Conservation (phyloP, 179 eudicot genomes). For the Spinacia oleracea region DNA sequence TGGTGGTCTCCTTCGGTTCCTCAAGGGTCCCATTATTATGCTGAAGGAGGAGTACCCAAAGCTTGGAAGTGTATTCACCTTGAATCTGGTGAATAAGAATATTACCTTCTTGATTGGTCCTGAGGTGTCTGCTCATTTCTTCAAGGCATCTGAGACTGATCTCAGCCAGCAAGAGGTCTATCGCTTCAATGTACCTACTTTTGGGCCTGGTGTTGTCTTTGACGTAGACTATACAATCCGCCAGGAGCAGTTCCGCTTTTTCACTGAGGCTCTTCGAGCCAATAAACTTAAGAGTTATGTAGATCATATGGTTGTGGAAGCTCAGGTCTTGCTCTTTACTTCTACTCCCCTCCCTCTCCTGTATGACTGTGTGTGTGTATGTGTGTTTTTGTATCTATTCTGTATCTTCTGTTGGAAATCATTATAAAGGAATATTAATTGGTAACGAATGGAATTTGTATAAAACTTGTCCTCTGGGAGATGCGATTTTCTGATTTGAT, state of each 20-base stretch:
- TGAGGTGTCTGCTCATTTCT: constrained; percentile 90
- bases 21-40: constrained; percentile 80
- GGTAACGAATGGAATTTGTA: neutral
- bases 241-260: constrained; percentile 93
- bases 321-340: constrained; percentile 47
- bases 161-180: constrained; percentile 94
- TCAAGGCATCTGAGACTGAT: constrained; percentile 82
- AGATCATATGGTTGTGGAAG: constrained; percentile 84
- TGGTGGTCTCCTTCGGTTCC: constrained; percentile 71
- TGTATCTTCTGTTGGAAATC: neutral
- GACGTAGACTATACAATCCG: constrained; percentile 79
- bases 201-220: constrained; percentile 88
- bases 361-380: neutral
- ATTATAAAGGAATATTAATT: neutral
- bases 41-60: constrained; percentile 76
- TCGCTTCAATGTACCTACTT: constrained; percentile 86
- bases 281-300: constrained; percentile 75
- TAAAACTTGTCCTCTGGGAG: neutral
- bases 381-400: too few species aligned
- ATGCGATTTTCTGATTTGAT: neutral
- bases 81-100: constrained; percentile 65
- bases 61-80: constrained; percentile 80
- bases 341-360: neutral
- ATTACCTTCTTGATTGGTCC: constrained; percentile 89
- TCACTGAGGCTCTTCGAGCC: constrained; percentile 80